phyloP scores from a whole-genome alignment of 352 stramenopile genomes.

The Phytophthora pluvialis region DNA sequence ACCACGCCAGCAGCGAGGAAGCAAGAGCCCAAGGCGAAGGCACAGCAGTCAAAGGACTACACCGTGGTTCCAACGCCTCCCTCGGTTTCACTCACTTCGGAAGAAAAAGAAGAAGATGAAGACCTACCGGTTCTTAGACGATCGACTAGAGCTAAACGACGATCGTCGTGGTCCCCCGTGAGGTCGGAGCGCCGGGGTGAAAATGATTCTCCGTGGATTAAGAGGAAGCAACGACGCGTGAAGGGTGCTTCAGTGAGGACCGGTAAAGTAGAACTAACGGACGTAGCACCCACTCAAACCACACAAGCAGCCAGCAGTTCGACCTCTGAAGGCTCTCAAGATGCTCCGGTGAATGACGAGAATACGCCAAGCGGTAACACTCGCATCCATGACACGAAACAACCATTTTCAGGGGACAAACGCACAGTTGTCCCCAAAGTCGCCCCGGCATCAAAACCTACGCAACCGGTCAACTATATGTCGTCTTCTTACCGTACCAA shows the following conservation, averaged over 20 bases:
- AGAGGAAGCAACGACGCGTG: neutral
- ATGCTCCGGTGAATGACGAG: constrained; percentile 2
- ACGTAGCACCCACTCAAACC: constrained; percentile 11
- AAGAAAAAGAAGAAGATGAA: constrained; percentile 17
- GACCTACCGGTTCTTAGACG: neutral
- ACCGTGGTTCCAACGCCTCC: too few relatives aligned
- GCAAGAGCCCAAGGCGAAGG: neutral
- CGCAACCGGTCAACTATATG: neutral
- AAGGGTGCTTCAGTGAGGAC: neutral
- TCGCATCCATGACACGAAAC: neutral
- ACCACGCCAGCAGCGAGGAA: neutral
- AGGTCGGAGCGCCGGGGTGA: neutral
- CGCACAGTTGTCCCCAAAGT: neutral
- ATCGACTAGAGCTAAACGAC: constrained; percentile 6
- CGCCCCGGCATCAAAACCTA: neutral
- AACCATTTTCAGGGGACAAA: neutral
- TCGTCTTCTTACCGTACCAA: neutral
- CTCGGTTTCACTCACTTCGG: too few relatives aligned
- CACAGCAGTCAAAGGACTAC: neutral
- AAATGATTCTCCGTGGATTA: neutral
- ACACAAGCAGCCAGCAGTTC: constrained; percentile 8
- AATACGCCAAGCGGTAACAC: constrained; percentile 1
- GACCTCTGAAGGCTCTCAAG: constrained; percentile 3
- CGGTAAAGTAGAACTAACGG: neutral
- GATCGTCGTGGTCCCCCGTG: too few relatives aligned